Conservation (phyloP, 257 asterid genomes). For the Eucommia ulmoides region DNA sequence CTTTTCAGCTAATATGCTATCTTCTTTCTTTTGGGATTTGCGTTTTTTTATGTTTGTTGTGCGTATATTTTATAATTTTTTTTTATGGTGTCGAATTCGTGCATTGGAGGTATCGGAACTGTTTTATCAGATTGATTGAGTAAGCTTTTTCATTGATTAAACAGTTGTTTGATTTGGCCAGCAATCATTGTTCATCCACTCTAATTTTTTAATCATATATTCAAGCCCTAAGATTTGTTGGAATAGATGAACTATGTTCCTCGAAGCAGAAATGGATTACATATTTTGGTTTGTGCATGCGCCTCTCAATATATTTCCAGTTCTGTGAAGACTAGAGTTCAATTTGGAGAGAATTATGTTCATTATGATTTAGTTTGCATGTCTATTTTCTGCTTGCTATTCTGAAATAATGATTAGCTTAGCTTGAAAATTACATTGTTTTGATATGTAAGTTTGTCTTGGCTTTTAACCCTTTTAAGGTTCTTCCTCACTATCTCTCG, state of each 20-base stretch:
- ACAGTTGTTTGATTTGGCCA: background rate
- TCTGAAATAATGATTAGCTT: too few species aligned
- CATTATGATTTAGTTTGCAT: too few species aligned
- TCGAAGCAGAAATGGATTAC: too few species aligned
- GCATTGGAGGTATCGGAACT: background rate
- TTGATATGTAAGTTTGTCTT: too few species aligned
- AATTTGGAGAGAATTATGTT: too few species aligned
- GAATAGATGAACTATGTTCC: background rate
- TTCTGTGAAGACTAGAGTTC: too few species aligned
- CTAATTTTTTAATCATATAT: background rate
- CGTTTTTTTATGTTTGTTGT: background rate
- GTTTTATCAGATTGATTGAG: slow-evolving; percentile 4
- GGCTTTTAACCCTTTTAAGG: too few species aligned
- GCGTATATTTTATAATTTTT: background rate
- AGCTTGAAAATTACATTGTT: too few species aligned
- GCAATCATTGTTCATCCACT: background rate
- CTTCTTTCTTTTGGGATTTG: background rate
- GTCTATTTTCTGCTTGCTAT: too few species aligned
- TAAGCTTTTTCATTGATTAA: slow-evolving; percentile 4
- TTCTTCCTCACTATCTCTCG: too few species aligned
- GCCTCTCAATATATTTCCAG: too few species aligned
- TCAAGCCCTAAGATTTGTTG: background rate
- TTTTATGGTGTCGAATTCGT: background rate
- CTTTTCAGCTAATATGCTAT: background rate
- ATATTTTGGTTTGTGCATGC: too few species aligned